Conservation (phyloP, 2,329 filamentous ascomycete genomes). For the Colletotrichum cereale region DNA sequence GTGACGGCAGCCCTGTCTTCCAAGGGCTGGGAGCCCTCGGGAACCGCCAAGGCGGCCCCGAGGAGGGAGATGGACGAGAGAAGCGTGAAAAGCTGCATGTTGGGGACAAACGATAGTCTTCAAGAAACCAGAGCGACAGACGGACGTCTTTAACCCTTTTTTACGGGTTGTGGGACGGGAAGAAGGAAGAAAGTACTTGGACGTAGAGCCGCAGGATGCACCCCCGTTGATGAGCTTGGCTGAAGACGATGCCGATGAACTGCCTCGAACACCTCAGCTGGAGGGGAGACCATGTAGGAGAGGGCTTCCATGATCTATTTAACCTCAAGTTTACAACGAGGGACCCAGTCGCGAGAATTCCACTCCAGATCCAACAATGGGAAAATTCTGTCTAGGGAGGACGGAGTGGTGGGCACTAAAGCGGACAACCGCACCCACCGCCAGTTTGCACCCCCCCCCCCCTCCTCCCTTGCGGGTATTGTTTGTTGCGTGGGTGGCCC, state of each 20-base stretch:
- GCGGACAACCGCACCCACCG: conserved; percentile 22
- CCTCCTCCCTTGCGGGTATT: conserved; percentile 9
- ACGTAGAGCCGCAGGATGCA: conserved; percentile 6
- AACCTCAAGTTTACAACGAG: conserved; percentile 6
- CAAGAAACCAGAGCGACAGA: neutral
- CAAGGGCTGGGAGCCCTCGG: conserved; percentile 25
- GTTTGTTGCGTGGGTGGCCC: conserved; percentile 8
- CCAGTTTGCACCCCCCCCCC: neutral
- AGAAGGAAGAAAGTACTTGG: neutral
- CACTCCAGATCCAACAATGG: neutral
- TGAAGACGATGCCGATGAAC: conserved; percentile 21
- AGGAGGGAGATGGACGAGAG: conserved; percentile 33
- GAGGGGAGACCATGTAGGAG: conserved; percentile 1
- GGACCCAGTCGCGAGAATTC: neutral
- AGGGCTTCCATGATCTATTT: conserved; percentile 21
- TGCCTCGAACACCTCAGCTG: conserved; percentile 11
- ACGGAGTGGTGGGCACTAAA: conserved; percentile 13
- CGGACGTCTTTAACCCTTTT: neutral
- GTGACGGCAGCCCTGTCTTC: conserved; percentile 25
- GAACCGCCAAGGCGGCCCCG: conserved; percentile 26
- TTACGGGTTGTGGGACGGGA: neutral
- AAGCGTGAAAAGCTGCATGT: conserved; percentile 30
- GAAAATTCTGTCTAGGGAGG: conserved; percentile 7
- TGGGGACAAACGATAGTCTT: neutral
- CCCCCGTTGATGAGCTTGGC: conserved; percentile 26